Evolutionary conservation across 306 rosid genomes (phyloP).

Genomic region (Astragalus glycyphyllos): DNA sequence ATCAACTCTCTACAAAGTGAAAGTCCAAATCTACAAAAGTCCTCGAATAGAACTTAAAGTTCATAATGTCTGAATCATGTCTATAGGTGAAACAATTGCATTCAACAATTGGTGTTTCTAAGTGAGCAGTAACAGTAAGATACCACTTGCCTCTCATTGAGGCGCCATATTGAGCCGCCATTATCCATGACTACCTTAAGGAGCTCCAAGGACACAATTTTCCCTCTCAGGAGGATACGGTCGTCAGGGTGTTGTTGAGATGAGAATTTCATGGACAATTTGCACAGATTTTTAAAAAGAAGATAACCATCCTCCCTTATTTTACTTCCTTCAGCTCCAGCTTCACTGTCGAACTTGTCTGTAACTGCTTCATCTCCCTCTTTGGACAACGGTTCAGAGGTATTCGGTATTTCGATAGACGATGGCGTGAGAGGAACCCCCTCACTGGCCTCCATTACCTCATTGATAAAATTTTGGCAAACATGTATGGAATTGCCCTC

Average conservation of each 20-base stretch:
- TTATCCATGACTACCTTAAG: constrained; percentile 92
- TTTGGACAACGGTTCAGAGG: constrained; percentile 46
- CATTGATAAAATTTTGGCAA: constrained; percentile 83
- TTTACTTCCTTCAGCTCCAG: constrained; percentile 70
- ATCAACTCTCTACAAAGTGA: constrained; percentile 33
- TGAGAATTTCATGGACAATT: constrained; percentile 93
- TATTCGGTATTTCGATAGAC: constrained; percentile 49
- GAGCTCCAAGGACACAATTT: constrained; percentile 92
- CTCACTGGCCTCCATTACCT: constrained; percentile 81
- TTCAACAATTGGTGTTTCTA: constrained; percentile 26
- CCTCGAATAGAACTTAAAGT: constrained; percentile 22
- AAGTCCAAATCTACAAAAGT: background rate
- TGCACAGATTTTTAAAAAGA: constrained; percentile 90
- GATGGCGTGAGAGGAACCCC: constrained; percentile 52
- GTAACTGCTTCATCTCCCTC: constrained; percentile 40
- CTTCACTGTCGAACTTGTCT: constrained; percentile 51
- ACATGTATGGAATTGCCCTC: constrained; percentile 89
- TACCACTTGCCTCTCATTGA: constrained; percentile 84
- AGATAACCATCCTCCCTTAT: constrained; percentile 91
- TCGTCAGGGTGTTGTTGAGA: constrained; percentile 91
- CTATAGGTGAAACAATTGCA: constrained; percentile 8
- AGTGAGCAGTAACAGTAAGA: constrained; percentile 24
- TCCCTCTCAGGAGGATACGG: constrained; percentile 93
- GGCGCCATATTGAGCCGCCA: constrained; percentile 78
- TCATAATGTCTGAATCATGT: constrained; percentile 25